Base-by-base conservation (phyloP, 2,329 filamentous ascomycete species). In the Venturiaceae sp. region DNA sequence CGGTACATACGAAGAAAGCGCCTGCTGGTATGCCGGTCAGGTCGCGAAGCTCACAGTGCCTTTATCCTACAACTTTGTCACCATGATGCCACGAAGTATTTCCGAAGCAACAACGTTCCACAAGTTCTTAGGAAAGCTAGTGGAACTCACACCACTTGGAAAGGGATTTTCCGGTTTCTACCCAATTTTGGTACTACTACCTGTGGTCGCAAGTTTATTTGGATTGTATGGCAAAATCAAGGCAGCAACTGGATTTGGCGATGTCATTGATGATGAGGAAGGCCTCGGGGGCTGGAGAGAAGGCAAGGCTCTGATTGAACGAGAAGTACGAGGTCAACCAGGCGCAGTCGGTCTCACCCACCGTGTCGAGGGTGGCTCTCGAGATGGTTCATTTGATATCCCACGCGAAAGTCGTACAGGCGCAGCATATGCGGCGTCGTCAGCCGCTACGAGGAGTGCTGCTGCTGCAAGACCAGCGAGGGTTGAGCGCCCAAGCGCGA, bases 61-160 rank as follows among this genome's bases (percentile, higher is more conserved):
- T 0, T 80, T 99, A 8, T 86, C 89, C 3, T 99, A 96, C 81
- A 99, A 99, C 74, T 99, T 97, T 68, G 81, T 96, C 70, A 96
- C 92, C 0, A 92, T 97, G 69, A 74, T 96, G 23, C 87, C 88
- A 0, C 79, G 77, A 7, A 77, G 78, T 13, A 83, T 95, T 44
- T 92, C 91, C 68, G 74, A 80, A 59, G 81, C 85, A 65, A 96
- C 92, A 0, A 84, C 85, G 0, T 99, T 97, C 72, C 96, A 92
- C 74, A 72, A 82, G 44, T 96, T 99, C 66, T 80, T 99, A 0
- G 94, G 94, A 6, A 76, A 83, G 46, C 80, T 90, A 11, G 90
- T 99, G 71, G 84, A 92, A 66, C 78, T 96, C 16, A 96, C 91
- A 0, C 83, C 86, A 0, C 76, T 96, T 1, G 90, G 92, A 3